Percentiles rank a stretch among this genome's conserved stretches.
These are phyloP conservation scores for Filobasidium uniguttulatum DNA, from an alignment of 1,284 basidiomycete genomes.

Conservation along the genomic window DNA sequence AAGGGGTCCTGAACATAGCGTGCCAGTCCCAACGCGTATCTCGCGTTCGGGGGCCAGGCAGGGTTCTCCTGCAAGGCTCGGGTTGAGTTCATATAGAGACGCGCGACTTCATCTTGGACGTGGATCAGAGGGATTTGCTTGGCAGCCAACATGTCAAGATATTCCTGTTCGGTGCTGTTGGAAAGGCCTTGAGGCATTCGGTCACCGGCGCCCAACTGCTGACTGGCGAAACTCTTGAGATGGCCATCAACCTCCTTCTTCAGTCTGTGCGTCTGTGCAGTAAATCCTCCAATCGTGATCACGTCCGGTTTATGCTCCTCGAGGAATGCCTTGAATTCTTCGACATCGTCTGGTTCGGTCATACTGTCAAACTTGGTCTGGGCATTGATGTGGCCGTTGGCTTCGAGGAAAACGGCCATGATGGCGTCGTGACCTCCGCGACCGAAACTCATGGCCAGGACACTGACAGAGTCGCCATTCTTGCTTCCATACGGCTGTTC, in stretches of 20 bases:
- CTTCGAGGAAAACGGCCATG: slow-evolving; percentile 70
- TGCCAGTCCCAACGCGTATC: slow-evolving; percentile 88
- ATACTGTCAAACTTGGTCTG: slow-evolving; percentile 81
- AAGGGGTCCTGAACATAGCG: slow-evolving; percentile 88
- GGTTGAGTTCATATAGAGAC: slow-evolving; percentile 82
- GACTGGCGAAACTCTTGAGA: slow-evolving; percentile 30
- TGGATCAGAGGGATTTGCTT: slow-evolving; percentile 58
- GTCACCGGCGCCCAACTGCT: slow-evolving; percentile 19
- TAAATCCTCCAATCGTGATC: slow-evolving; percentile 78
- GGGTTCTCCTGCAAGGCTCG: slow-evolving; percentile 78
- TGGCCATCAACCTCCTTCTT: slow-evolving; percentile 45
- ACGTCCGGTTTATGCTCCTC: slow-evolving; percentile 73
- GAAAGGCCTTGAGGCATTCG: slow-evolving; percentile 10
- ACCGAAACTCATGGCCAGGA: slow-evolving; percentile 88
- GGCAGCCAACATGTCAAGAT: slow-evolving; percentile 18
- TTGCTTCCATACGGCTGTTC: slow-evolving; percentile 48
- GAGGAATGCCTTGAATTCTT: slow-evolving; percentile 66
- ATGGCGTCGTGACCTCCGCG: slow-evolving; percentile 88
- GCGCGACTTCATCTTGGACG: slow-evolving; percentile 79
- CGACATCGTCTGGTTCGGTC: slow-evolving; percentile 45
- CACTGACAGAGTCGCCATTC: slow-evolving; percentile 60
- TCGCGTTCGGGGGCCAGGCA: slow-evolving; percentile 61
- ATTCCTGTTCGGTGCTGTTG: slow-evolving; percentile 20
- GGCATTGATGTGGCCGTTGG: slow-evolving; percentile 75
- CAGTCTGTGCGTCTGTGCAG: slow-evolving; percentile 50